These are phyloP conservation scores for Penicillium paxilli DNA, from an alignment of 495 filamentous ascomycete species.

Conservation along the genomic window DNA sequence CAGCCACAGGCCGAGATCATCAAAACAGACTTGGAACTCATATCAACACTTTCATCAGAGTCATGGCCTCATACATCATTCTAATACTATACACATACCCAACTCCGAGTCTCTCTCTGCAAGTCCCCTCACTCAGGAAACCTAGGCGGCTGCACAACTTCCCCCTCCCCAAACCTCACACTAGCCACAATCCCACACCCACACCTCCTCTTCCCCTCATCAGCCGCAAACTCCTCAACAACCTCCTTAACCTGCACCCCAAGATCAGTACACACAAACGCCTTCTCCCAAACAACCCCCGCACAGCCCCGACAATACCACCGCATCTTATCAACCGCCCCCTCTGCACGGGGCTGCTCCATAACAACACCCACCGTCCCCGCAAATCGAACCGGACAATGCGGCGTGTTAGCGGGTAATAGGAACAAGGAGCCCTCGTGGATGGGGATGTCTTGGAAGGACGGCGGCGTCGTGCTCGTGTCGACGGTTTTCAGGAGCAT, in stretches of 20 bases:
- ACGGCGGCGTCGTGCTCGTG: constrained; percentile 46
- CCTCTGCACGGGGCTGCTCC: constrained; percentile 77
- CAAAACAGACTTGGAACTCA: too few relatives aligned
- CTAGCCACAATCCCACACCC: constrained; percentile 62
- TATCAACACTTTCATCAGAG: too few relatives aligned
- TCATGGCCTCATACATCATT: too few relatives aligned
- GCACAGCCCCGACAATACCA: constrained; percentile 76
- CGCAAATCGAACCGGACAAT: constrained; percentile 71
- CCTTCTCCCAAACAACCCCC: constrained; percentile 77
- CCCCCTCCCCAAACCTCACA: constrained; percentile 38
- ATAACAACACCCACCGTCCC: constrained; percentile 82
- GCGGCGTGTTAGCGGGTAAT: constrained; percentile 85
- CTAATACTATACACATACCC: not conserved
- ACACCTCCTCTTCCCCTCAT: constrained; percentile 73
- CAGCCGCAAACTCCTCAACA: constrained; percentile 76
- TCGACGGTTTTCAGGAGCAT: constrained; percentile 94
- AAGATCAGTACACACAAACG: constrained; percentile 86
- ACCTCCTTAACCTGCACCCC: constrained; percentile 97
- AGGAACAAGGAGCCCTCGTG: constrained; percentile 94
- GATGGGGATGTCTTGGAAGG: constrained; percentile 83
- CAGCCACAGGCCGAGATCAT: too few relatives aligned
- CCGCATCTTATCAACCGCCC: constrained; percentile 72
- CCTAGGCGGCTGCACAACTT: constrained; percentile 45
- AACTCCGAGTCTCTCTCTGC: not conserved
- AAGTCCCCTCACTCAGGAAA: not conserved